Evolutionary conservation across 305 asterid genomes (phyloP).

Genomic region (Fraxinus greggii): DNA sequence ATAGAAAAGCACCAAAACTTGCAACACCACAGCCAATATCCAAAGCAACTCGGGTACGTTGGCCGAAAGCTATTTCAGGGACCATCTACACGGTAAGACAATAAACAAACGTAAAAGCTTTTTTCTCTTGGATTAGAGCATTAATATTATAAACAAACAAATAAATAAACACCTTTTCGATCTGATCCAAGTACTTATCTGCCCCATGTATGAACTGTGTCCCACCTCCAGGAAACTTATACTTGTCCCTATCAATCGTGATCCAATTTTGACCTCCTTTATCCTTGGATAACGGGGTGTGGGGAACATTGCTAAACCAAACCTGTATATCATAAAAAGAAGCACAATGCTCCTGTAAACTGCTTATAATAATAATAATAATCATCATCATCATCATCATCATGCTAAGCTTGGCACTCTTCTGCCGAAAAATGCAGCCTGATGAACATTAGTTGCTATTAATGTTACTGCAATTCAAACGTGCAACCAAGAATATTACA

Average conservation of each 20-base stretch:
- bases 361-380: constrained; percentile 12
- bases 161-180: constrained; percentile 56
- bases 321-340: constrained; percentile 44
- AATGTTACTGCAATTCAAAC: background rate
- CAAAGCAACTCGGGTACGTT: constrained; percentile 71
- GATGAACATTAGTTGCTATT: background rate
- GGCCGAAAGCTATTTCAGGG: constrained; percentile 85
- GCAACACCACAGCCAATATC: constrained; percentile 97
- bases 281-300: constrained; percentile 80
- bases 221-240: constrained; percentile 95
- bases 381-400: background rate
- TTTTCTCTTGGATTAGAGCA: background rate
- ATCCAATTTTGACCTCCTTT: constrained; percentile 98
- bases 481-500: background rate
- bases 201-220: constrained; percentile 97
- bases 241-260: constrained; percentile 64
- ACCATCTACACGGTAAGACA: constrained; percentile 53
- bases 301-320: constrained; percentile 96
- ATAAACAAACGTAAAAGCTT: background rate
- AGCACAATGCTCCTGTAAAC: constrained; percentile 18
- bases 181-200: constrained; percentile 83
- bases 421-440: background rate
- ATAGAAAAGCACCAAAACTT: constrained; percentile 88
- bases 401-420: background rate
- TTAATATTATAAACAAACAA: background rate